Percentiles rank a stretch among this genome's conserved stretches.
Evolutionary conservation across 768 basidiomycete species (phyloP).

Genomic region (Coprinellus micaceus): DNA sequence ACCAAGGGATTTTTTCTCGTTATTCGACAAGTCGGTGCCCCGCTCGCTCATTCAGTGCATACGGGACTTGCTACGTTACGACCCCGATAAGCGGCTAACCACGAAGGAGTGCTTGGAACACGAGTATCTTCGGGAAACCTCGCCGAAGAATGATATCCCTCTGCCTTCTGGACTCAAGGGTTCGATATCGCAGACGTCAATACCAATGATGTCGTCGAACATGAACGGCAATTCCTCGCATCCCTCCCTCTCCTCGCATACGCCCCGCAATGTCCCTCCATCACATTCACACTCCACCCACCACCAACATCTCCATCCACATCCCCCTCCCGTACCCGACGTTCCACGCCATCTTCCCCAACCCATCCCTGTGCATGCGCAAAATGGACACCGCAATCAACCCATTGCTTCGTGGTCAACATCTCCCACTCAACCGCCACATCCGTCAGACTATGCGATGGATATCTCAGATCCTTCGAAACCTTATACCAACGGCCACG

Average conservation of each 20-base stretch:
- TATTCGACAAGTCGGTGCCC: conserved; percentile 79
- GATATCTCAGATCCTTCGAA: conserved; percentile 51
- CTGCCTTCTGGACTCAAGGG: conserved; percentile 50
- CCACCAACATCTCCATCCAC: conserved; percentile 29
- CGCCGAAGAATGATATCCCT: conserved; percentile 61
- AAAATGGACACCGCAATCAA: conserved; percentile 26
- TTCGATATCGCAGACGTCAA: conserved; percentile 35
- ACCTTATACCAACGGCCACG: conserved; percentile 43
- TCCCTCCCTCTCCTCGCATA: conserved; percentile 28
- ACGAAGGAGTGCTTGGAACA: conserved; percentile 86
- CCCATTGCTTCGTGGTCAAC: conserved; percentile 27
- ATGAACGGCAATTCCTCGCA: conserved; percentile 34
- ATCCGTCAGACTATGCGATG: conserved; percentile 53
- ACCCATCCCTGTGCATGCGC: conserved; percentile 19
- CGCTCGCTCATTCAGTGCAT: conserved; percentile 87
- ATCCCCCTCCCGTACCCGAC: conserved; percentile 39
- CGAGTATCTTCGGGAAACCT: conserved; percentile 81
- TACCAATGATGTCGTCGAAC: conserved; percentile 26
- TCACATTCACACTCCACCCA: conserved; percentile 46
- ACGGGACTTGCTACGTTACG: conserved; percentile 85
- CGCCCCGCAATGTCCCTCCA: conserved; percentile 36
- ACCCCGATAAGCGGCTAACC: conserved; percentile 83
- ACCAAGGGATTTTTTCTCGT: conserved; percentile 63
- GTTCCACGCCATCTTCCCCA: conserved; percentile 40
- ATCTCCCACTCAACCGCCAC: conserved; percentile 21